phyloP scores from a whole-genome alignment of 2,329 filamentous ascomycete genomes.

The Claviceps arundinis region DNA sequence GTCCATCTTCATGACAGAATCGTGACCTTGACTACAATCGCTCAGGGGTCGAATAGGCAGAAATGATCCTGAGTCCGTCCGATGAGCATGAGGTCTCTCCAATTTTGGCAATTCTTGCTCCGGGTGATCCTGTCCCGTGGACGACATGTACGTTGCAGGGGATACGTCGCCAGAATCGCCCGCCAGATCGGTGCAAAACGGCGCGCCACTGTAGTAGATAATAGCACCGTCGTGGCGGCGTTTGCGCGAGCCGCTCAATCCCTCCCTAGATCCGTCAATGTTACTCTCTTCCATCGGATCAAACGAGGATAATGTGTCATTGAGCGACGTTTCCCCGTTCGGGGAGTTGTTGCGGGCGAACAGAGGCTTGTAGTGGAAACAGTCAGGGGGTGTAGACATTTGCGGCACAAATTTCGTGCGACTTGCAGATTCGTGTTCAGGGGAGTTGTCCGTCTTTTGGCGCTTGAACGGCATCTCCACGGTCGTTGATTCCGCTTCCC shows the following conservation, averaged over 20 bases:
- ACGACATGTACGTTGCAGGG: slow-evolving; percentile 34
- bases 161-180: slow-evolving; percentile 44
- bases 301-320: slow-evolving; percentile 37
- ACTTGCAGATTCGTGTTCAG: slow-evolving; percentile 23
- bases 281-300: slow-evolving; percentile 35
- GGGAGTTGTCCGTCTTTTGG: slow-evolving; percentile 26
- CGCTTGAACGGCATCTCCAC: slow-evolving; percentile 31
- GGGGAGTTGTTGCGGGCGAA: slow-evolving; percentile 39
- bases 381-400: slow-evolving; percentile 26
- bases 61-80: slow-evolving; percentile 38
- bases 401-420: slow-evolving; percentile 27
- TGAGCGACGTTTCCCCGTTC: slow-evolving; percentile 32
- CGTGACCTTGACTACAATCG: slow-evolving; percentile 15
- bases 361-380: slow-evolving; percentile 51
- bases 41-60: slow-evolving; percentile 37
- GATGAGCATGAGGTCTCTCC: slow-evolving; percentile 16
- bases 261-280: slow-evolving; percentile 32
- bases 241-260: slow-evolving; percentile 36
- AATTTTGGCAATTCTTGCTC: slow-evolving; percentile 5
- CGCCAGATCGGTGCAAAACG: slow-evolving; percentile 69
- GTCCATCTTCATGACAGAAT: slow-evolving; percentile 16
- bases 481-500: slow-evolving; percentile 32
- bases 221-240: slow-evolving; percentile 57
- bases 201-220: slow-evolving; percentile 70
- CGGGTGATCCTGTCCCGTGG: slow-evolving; percentile 26